Percentiles rank a stretch among this genome's conserved stretches.
phyloP scores from a whole-genome alignment of 345 rosid species.

The Eucalyptus sp. region DNA sequence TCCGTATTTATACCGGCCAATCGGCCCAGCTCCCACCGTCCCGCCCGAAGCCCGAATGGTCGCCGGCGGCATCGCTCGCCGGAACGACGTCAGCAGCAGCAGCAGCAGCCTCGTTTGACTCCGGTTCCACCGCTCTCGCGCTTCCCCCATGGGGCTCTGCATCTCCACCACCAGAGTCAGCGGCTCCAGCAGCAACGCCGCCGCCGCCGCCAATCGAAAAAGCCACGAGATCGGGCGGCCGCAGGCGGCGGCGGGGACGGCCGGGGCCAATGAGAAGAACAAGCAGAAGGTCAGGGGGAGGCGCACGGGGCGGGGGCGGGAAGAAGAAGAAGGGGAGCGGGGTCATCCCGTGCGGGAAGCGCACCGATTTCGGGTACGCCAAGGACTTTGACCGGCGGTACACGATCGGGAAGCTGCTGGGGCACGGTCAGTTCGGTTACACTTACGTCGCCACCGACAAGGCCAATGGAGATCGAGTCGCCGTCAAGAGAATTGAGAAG shows the following conservation, averaged over 20 bases:
- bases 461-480: constrained; percentile 62
- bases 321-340: constrained; percentile 5
- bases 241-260: neutral
- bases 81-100: too few species aligned
- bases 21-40: too few species aligned
- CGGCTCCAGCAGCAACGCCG: constrained; percentile 27
- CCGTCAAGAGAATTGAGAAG: constrained; percentile 77
- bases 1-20: neutral
- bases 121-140: neutral
- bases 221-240: neutral
- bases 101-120: neutral
- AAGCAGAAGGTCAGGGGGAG: neutral
- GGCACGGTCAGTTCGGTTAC: constrained; percentile 91
- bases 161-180: constrained; percentile 30
- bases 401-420: constrained; percentile 62
- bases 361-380: constrained; percentile 70
- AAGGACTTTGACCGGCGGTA: constrained; percentile 66
- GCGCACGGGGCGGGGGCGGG: neutral
- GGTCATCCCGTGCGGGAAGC: constrained; percentile 53
- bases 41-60: neutral
- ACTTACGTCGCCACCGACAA: constrained; percentile 80
- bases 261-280: neutral
- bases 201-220: neutral
- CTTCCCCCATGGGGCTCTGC: constrained; percentile 20
- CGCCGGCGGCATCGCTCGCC: neutral